A percentile compares a stretch with the other conserved stretches of the same genome.
Evolutionary conservation across 2,329 filamentous ascomycete genomes (phyloP).

Genomic region (Aspergillus novofumigatus): DNA sequence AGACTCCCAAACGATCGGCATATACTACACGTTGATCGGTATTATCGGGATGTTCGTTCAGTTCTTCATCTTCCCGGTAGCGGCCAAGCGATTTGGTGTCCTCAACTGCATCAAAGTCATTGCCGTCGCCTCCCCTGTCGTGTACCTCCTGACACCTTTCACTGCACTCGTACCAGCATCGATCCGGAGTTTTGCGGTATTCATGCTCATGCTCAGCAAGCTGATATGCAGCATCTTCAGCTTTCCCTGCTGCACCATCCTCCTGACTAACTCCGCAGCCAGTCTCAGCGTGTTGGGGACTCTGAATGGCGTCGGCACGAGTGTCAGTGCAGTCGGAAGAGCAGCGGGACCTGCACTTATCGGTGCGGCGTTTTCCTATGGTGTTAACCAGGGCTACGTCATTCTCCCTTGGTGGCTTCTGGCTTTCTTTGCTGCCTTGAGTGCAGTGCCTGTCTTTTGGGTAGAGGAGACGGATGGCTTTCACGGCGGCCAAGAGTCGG

Average conservation of each 20-base stretch:
- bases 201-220: constrained; percentile 68
- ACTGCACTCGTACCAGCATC: constrained; percentile 57
- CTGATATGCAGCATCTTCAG: constrained; percentile 73
- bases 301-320: constrained; percentile 85
- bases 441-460: constrained; percentile 68
- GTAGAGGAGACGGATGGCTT: constrained; percentile 71
- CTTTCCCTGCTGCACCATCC: constrained; percentile 84
- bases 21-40: constrained; percentile 80
- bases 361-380: constrained; percentile 70
- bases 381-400: constrained; percentile 70
- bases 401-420: constrained; percentile 79
- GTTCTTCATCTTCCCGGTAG: constrained; percentile 75
- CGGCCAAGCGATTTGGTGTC: constrained; percentile 70
- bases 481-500: constrained; percentile 32
- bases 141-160: constrained; percentile 81
- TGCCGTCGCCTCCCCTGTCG: constrained; percentile 63
- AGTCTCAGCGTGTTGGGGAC: constrained; percentile 77
- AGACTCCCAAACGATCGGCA: constrained; percentile 70
- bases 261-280: constrained; percentile 80
- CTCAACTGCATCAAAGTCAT: constrained; percentile 68
- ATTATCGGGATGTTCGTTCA: constrained; percentile 75
- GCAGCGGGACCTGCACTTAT: constrained; percentile 72
- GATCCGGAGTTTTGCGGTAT: constrained; percentile 57
- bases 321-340: constrained; percentile 73
- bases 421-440: constrained; percentile 58